A percentile compares a stretch with the other conserved stretches of the same genome.
These are phyloP conservation scores for Xylaria sp. DNA, from an alignment of 2,329 filamentous ascomycete species.

Conservation along the genomic window DNA sequence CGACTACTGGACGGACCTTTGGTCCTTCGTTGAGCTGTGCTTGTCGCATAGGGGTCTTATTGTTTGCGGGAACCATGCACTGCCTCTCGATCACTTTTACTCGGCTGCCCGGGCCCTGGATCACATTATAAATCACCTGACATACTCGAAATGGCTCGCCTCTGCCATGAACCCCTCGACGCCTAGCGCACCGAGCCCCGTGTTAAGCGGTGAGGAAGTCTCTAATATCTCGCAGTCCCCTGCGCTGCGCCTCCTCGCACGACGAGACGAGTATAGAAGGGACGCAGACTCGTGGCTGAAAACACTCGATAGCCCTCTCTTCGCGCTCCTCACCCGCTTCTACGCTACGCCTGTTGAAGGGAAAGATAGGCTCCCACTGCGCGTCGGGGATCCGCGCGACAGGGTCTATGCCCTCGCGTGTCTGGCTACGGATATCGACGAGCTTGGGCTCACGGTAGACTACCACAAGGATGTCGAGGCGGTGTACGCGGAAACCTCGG, in stretches of 20 bases:
- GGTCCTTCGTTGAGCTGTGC: slow-evolving; percentile 32
- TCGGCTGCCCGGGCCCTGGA: slow-evolving; percentile 31
- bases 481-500: slow-evolving; percentile 27
- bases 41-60: slow-evolving; percentile 27
- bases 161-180: slow-evolving; percentile 17
- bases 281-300: slow-evolving; percentile 26
- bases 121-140: slow-evolving; percentile 33
- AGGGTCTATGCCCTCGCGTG: slow-evolving; percentile 26
- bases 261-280: slow-evolving; percentile 29
- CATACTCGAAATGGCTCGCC: slow-evolving; percentile 34
- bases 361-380: background rate
- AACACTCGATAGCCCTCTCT: slow-evolving; percentile 24
- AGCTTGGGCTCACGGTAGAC: slow-evolving; percentile 18
- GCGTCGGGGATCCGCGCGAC: slow-evolving; percentile 21
- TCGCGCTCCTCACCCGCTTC: slow-evolving; percentile 28
- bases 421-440: slow-evolving; percentile 23
- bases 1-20: slow-evolving; percentile 32
- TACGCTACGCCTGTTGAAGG: slow-evolving; percentile 7
- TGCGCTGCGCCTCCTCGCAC: slow-evolving; percentile 23
- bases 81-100: slow-evolving; percentile 30
- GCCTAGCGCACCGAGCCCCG: background rate
- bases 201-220: slow-evolving; percentile 28
- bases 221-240: slow-evolving; percentile 32
- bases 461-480: slow-evolving; percentile 17
- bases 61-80: slow-evolving; percentile 27